A percentile compares a stretch with the other conserved stretches of the same genome.
These are phyloP conservation scores for Talaromyces borbonicus DNA, from an alignment of 495 filamentous ascomycete species.

Conservation along the genomic window DNA sequence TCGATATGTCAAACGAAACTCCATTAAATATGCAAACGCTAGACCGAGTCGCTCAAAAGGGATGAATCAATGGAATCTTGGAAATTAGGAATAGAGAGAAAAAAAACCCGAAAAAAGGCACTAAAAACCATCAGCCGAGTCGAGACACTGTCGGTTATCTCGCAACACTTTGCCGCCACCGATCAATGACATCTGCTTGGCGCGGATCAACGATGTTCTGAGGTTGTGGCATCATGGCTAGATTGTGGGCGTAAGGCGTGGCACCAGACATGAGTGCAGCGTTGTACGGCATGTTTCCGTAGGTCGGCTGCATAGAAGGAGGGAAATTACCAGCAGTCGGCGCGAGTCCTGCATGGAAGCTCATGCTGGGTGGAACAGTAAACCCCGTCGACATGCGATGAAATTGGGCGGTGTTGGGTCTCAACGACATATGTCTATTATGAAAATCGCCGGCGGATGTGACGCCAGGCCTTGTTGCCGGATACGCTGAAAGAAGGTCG, in stretches of 20 bases:
- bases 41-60: too few species aligned
- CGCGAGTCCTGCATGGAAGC: constrained; percentile 2
- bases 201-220: constrained; percentile 38
- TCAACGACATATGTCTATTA: background rate
- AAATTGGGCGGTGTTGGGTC: background rate
- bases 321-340: background rate
- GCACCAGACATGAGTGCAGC: constrained; percentile 3
- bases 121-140: background rate
- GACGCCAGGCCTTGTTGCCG: constrained; percentile 11
- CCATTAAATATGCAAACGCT: too few species aligned
- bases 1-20: too few species aligned
- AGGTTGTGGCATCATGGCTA: constrained; percentile 21
- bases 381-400: constrained; percentile 7
- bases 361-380: constrained; percentile 5
- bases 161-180: constrained; percentile 74
- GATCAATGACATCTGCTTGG: constrained; percentile 74
- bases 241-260: constrained; percentile 19
- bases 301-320: constrained; percentile 8
- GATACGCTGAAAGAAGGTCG: constrained; percentile 54
- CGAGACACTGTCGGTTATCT: background rate
- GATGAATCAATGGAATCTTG: too few species aligned
- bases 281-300: constrained; percentile 1
- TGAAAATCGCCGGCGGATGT: background rate
- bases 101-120: background rate
- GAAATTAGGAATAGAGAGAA: background rate